Percentiles rank a stretch among this genome's conserved stretches.
Conservation (phyloP, 257 asterid genomes). For the Thymus mandschuricus region DNA sequence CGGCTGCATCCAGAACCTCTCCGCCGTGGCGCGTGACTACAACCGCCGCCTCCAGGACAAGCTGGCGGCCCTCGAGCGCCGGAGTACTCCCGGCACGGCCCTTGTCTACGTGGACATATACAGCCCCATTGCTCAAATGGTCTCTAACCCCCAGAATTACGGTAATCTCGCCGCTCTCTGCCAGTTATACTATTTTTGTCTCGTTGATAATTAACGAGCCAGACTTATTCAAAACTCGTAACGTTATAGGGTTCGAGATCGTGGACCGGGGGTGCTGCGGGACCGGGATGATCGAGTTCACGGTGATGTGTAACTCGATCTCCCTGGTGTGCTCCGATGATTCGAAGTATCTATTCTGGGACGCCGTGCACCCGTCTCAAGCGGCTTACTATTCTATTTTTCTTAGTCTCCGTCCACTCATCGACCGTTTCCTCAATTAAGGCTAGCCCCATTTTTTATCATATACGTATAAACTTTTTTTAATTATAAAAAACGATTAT, state of each 20-base stretch:
- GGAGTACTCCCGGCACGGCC: slow-evolving; percentile 6
- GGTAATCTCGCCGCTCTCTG: slow-evolving; percentile 37
- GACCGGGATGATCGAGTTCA: slow-evolving; percentile 52
- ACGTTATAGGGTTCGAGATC: slow-evolving; percentile 42
- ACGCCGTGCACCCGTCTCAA: slow-evolving; percentile 67
- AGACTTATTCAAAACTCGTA: too few species aligned
- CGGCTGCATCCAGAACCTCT: slow-evolving; percentile 48
- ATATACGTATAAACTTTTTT: neutral
- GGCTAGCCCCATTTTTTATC: neutral
- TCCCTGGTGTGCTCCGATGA: slow-evolving; percentile 49
- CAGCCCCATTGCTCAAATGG: slow-evolving; percentile 50
- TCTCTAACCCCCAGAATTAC: slow-evolving; percentile 44
- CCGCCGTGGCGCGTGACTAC: slow-evolving; percentile 52
- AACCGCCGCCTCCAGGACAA: slow-evolving; percentile 46
- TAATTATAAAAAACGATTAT: neutral
- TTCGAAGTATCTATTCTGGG: slow-evolving; percentile 65
- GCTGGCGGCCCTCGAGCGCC: slow-evolving; percentile 32
- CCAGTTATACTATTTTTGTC: too few species aligned
- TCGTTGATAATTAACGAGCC: too few species aligned
- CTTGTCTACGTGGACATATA: slow-evolving; percentile 50
- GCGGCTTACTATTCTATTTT: slow-evolving; percentile 48
- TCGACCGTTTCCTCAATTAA: slow-evolving; percentile 31
- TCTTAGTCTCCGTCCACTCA: slow-evolving; percentile 31
- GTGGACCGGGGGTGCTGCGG: slow-evolving; percentile 72
- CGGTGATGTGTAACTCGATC: slow-evolving; percentile 49